Percentiles rank a stretch among this genome's conserved stretches.
Conservation (phyloP, 2,329 filamentous ascomycete species). For the Nothopassalora personata region DNA sequence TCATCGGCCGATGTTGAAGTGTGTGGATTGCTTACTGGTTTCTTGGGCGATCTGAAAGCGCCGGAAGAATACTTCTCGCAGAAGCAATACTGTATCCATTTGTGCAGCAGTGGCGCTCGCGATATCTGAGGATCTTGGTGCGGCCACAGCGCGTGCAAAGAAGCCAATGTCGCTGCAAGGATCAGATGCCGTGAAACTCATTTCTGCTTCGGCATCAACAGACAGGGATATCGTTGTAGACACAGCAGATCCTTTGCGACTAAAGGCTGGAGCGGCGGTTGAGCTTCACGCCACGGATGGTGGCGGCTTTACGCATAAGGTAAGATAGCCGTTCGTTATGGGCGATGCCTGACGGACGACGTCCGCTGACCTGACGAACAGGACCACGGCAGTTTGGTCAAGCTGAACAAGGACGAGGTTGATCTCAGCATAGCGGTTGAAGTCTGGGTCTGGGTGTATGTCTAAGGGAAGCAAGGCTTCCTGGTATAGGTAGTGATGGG, state of each 20-base stretch:
- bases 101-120: conserved; percentile 58
- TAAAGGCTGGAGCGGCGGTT: conserved; percentile 52
- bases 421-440: conserved; percentile 21
- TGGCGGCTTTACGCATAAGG: conserved; percentile 49
- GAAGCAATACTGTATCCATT: conserved; percentile 52
- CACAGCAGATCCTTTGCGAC: conserved; percentile 46
- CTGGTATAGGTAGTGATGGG: conserved; percentile 2
- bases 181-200: conserved; percentile 47
- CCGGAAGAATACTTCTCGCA: conserved; percentile 49
- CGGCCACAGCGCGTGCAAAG: conserved; percentile 38
- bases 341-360: not conserved
- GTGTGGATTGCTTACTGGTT: conserved; percentile 57
- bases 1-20: conserved; percentile 64
- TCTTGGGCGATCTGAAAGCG: conserved; percentile 48
- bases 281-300: conserved; percentile 59
- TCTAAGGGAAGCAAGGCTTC: conserved; percentile 15
- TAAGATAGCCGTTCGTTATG: not conserved
- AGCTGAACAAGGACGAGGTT: conserved; percentile 50
- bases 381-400: conserved; percentile 54
- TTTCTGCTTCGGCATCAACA: conserved; percentile 44
- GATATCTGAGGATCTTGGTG: conserved; percentile 51
- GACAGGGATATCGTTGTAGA: conserved; percentile 46
- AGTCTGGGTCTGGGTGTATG: not conserved
- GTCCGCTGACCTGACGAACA: not conserved
- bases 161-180: conserved; percentile 47